Conservation (phyloP, 1,139 yeast species). For the Pneumocystis wakefieldiae region DNA sequence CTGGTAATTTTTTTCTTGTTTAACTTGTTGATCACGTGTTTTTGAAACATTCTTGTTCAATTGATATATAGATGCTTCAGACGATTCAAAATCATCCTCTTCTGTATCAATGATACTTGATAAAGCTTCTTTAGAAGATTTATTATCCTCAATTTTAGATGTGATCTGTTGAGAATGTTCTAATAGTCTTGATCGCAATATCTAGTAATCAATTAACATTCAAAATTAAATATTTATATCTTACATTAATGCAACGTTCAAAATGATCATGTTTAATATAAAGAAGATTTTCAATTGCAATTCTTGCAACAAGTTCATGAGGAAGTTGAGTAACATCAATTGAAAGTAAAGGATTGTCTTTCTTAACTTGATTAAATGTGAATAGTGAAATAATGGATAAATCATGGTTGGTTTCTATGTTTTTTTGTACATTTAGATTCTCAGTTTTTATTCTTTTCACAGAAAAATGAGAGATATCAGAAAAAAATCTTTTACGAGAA, state of each 20-base stretch:
- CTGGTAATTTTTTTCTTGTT: not conserved
- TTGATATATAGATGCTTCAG: conserved; percentile 8
- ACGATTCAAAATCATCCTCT: conserved; percentile 19
- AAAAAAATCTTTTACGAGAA: conserved; percentile 15
- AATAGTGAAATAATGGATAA: not conserved
- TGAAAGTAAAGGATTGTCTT: not conserved
- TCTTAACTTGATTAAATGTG: not conserved
- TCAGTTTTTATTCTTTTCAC: not conserved
- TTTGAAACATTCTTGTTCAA: not conserved
- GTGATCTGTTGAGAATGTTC: not conserved
- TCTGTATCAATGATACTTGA: conserved; percentile 7
- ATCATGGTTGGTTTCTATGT: not conserved
- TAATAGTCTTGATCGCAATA: not conserved
- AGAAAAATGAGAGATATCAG: conserved; percentile 13
- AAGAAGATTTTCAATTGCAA: not conserved
- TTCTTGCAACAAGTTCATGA: not conserved
- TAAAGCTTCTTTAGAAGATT: not conserved
- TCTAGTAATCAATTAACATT: not conserved
- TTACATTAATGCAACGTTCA: not conserved
- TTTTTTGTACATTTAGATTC: not conserved
- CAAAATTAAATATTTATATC: not conserved
- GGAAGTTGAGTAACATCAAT: not conserved
- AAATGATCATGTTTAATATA: not conserved
- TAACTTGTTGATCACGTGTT: not conserved
- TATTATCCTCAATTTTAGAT: conserved; percentile 14